Conservation (phyloP, 192 early-diverging fungal genomes). For the Jimgerdemannia lactiflua region DNA sequence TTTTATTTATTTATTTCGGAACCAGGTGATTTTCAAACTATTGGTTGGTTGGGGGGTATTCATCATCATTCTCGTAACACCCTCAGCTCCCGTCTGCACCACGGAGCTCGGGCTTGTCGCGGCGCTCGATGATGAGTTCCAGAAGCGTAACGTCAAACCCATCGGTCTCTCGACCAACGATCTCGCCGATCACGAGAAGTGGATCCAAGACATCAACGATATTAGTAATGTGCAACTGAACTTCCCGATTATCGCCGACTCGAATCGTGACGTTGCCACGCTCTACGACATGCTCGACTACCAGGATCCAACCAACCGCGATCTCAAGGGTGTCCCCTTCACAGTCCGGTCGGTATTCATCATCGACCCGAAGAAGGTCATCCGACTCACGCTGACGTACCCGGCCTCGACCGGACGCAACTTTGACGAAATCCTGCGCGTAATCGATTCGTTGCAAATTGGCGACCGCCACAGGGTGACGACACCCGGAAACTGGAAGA, state of each 20-base stretch:
- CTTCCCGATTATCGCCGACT: conserved; percentile 98
- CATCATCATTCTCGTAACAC: background rate
- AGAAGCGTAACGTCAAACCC: conserved; percentile 79
- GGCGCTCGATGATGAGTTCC: conserved; percentile 74
- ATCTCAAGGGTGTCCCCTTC: conserved; percentile 85
- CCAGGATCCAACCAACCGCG: conserved; percentile 90
- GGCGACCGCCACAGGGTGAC: conserved; percentile 86
- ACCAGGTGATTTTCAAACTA: too few species aligned
- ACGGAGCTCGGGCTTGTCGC: conserved; percentile 96
- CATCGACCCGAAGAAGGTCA: conserved; percentile 88
- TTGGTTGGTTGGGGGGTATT: background rate
- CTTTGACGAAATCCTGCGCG: conserved; percentile 96
- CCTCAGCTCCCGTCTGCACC: conserved; percentile 84
- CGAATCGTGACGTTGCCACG: conserved; percentile 76
- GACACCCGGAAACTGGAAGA: conserved; percentile 94
- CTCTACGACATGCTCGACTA: conserved; percentile 98
- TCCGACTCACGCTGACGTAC: conserved; percentile 90
- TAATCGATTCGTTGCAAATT: conserved; percentile 91
- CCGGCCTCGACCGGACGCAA: conserved; percentile 91
- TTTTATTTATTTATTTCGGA: conserved; percentile 9
- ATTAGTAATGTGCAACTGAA: conserved; percentile 69
- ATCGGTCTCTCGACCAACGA: conserved; percentile 94
- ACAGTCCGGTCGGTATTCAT: conserved; percentile 97
- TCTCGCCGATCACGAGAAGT: conserved; percentile 75
- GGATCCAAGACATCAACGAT: conserved; percentile 94